Conservation (phyloP, 768 basidiomycete genomes). For the Suillus weaverae region DNA sequence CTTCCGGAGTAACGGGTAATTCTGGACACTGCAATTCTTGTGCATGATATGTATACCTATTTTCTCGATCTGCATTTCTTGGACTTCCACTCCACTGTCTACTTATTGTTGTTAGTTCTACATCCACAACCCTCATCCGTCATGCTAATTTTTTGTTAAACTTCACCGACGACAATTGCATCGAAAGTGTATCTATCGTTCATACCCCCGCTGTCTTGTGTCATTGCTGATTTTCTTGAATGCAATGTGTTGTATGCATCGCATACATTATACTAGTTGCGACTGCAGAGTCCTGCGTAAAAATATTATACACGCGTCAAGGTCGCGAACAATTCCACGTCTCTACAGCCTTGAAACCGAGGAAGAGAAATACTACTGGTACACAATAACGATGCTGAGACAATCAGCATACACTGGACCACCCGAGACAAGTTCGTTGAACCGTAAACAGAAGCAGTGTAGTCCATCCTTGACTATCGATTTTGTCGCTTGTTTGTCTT, state of each 20-base stretch:
- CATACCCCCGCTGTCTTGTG: not conserved
- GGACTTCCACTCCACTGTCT: not conserved
- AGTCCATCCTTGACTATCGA: not conserved
- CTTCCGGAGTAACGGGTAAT: slow-evolving; percentile 21
- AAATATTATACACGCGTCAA: not conserved
- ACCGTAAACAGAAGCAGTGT: not conserved
- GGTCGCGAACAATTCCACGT: not conserved
- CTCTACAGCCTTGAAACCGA: not conserved
- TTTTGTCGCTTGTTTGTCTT: slow-evolving; percentile 25
- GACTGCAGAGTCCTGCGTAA: no score
- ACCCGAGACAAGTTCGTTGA: not conserved
- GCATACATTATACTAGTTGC: not conserved
- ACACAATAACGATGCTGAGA: not conserved
- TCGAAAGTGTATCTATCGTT: slow-evolving; percentile 2
- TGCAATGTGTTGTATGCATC: not conserved
- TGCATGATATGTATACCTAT: slow-evolving; percentile 4
- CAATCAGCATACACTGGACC: not conserved
- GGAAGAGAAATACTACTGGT: not conserved
- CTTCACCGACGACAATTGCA: not conserved
- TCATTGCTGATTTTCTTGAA: slow-evolving; percentile 1
- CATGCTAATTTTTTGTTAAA: not conserved
- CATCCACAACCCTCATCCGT: not conserved
- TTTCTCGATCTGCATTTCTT: slow-evolving; percentile 6
- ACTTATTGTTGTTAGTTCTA: not conserved
- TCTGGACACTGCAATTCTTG: not conserved